Evolutionary conservation across 2,329 filamentous ascomycete species (phyloP), one percentile per base, ranked within the genome.

Genomic region (Sarocladiaceae sp.): DNA sequence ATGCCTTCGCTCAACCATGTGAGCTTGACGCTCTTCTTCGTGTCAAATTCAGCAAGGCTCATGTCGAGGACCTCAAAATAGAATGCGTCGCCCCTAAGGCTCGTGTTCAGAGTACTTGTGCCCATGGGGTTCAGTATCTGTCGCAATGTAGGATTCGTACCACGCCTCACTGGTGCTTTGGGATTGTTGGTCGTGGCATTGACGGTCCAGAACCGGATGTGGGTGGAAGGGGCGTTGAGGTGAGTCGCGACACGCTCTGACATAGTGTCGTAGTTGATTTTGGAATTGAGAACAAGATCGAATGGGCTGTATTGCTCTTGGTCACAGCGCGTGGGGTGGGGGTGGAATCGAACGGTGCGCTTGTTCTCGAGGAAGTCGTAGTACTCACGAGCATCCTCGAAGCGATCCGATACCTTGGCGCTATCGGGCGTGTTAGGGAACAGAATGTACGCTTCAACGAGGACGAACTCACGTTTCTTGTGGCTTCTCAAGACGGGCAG

Each of bases 51-150:
- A 19, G 87, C 85, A 37, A 98, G 68, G 56, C 88, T 95, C 72
- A 96, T 95, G 50, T 98, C 93, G 32, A 98, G 69, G 21, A 97
- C 80, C 62, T 98, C 93, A 58, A 90, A 98, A 62, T 83, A 97
- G 43, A 98, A 72, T 1, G 84, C 80, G 63, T 97, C 91, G 16
- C 76, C 67, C 45, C 82, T 77, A 58, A 89, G 85, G 24, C 75
- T 81, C 46, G 77, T 76, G 53, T 82, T 85, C 42, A 83, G 75
- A 52, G 88, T 85, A 10, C 76, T 76, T 13, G 60, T 55, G 44
- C 86, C 87, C 43, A 83, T 79, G 10, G 86, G 83, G 49, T 80
- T 82, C 13, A 98, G 73, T 34, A 97, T 95, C 50, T 80, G 82
- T 43, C 78, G 75, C 11, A 98, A 70, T n/a, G 75, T 94, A 47